Percentiles rank a stretch among this genome's conserved stretches.
These are phyloP conservation scores for Vitis riparia DNA, from an alignment of 164 flowering plant species.

Conservation along the genomic window DNA sequence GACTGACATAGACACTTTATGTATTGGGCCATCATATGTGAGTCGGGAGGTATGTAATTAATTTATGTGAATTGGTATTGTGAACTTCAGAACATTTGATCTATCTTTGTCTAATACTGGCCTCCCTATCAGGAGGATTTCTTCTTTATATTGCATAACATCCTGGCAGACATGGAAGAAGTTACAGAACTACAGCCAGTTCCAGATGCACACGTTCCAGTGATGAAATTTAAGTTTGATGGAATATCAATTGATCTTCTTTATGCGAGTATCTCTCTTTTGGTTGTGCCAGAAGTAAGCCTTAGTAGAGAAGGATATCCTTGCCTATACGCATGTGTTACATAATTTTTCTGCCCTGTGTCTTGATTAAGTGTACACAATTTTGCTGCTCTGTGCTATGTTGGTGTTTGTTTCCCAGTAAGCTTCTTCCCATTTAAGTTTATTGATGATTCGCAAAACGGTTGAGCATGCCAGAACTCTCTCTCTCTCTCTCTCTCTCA, in stretches of 20 bases:
- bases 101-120: not conserved
- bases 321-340: too few relatives aligned
- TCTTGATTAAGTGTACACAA: too few relatives aligned
- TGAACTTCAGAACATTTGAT: not conserved
- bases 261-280: conserved; percentile 80
- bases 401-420: too few relatives aligned
- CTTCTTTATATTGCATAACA: conserved; percentile 68
- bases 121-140: conserved; percentile 63
- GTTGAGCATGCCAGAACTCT: too few relatives aligned
- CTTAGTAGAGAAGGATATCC: too few relatives aligned
- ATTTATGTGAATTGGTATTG: not conserved
- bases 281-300: conserved; percentile 90
- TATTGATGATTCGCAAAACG: too few relatives aligned
- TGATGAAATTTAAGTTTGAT: conserved; percentile 87
- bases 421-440: too few relatives aligned
- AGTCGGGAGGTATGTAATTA: conserved; percentile 64
- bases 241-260: conserved; percentile 94
- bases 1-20: conserved; percentile 91
- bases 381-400: too few relatives aligned
- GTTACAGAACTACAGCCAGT: conserved; percentile 90
- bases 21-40: conserved; percentile 96
- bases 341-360: too few relatives aligned
- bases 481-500: too few relatives aligned
- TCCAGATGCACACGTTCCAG: conserved; percentile 98
- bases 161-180: conserved; percentile 71